Evolutionary conservation across 2,329 filamentous ascomycete genomes (phyloP).

Genomic region (Calcarisporium arbuscula): DNA sequence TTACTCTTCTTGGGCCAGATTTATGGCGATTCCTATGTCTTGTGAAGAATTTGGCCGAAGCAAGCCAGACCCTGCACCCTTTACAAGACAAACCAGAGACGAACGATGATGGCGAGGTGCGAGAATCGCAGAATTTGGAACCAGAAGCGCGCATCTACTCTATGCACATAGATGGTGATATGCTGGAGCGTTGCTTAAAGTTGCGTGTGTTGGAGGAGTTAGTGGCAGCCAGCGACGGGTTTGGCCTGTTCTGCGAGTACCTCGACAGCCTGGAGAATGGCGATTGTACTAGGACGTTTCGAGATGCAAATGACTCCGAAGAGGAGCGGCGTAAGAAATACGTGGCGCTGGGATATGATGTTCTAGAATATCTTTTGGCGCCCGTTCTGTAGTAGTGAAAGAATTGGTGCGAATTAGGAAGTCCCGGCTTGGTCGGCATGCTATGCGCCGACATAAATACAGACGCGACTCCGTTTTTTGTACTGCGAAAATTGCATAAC

Average conservation of each 20-base stretch:
- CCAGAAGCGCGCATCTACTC: slow-evolving; percentile 34
- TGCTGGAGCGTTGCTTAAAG: slow-evolving; percentile 50
- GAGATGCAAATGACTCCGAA: slow-evolving; percentile 12
- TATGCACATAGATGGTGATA: slow-evolving; percentile 63
- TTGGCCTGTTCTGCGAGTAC: slow-evolving; percentile 39
- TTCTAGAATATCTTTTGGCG: slow-evolving; percentile 47
- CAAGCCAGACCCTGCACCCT: slow-evolving; percentile 41
- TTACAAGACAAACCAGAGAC: background rate
- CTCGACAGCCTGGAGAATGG: slow-evolving; percentile 44
- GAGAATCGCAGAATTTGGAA: slow-evolving; percentile 22
- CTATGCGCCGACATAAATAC: too few relatives aligned
- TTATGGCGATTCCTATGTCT: slow-evolving; percentile 66
- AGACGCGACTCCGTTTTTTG: too few relatives aligned
- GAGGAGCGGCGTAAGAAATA: slow-evolving; percentile 26
- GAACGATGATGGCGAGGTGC: slow-evolving; percentile 12
- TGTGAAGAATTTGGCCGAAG: slow-evolving; percentile 61
- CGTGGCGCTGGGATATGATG: slow-evolving; percentile 44
- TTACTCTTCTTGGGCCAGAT: slow-evolving; percentile 56
- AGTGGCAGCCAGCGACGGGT: slow-evolving; percentile 23
- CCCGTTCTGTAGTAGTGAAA: slow-evolving; percentile 45
- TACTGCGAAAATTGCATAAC: too few relatives aligned
- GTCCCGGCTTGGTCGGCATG: too few relatives aligned
- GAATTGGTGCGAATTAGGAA: too few relatives aligned
- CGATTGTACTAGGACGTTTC: slow-evolving; percentile 28
- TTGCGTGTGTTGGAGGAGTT: slow-evolving; percentile 38